Evolutionary conservation across 2,329 filamentous ascomycete genomes (phyloP).

Genomic region (Fusarium tanahbumbuense): DNA sequence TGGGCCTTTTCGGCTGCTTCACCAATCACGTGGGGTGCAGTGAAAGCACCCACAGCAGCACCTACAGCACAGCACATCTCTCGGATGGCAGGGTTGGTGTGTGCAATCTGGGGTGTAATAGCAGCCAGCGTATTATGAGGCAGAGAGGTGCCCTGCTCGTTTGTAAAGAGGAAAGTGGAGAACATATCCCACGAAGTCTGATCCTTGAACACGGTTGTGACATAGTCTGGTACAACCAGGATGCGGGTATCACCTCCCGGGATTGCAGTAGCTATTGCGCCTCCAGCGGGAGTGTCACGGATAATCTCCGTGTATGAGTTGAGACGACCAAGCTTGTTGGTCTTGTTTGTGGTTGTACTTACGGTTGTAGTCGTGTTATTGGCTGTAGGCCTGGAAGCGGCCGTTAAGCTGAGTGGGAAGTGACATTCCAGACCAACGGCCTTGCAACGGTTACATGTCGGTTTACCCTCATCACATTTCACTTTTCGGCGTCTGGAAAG

Average conservation of each 20-base stretch:
- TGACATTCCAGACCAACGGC: conserved; percentile 25
- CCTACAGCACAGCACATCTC: conserved; percentile 41
- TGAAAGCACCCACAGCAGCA: conserved; percentile 32
- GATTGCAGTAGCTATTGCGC: neutral
- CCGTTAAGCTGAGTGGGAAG: conserved; percentile 17
- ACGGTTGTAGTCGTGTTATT: neutral
- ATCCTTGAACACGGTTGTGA: conserved; percentile 32
- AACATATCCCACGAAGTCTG: conserved; percentile 43
- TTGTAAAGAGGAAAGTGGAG: conserved; percentile 35
- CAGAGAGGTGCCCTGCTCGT: conserved; percentile 31
- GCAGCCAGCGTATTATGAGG: conserved; percentile 35
- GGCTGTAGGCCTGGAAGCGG: neutral
- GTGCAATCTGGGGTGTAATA: conserved; percentile 39
- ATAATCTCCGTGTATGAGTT: conserved; percentile 1
- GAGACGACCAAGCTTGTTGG: neutral
- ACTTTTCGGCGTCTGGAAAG: conserved; percentile 40
- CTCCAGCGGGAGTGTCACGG: neutral
- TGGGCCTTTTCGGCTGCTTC: conserved; percentile 23
- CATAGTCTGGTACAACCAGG: conserved; percentile 23
- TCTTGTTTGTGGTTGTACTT: neutral
- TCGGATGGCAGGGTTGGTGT: conserved; percentile 28
- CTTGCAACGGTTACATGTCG: conserved; percentile 34
- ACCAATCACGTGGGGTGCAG: conserved; percentile 8
- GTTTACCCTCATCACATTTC: conserved; percentile 43
- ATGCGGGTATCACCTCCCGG: conserved; percentile 28